Base-by-base conservation (phyloP, 2,329 filamentous ascomycete genomes). In the Fusarium pseudonygamai region DNA sequence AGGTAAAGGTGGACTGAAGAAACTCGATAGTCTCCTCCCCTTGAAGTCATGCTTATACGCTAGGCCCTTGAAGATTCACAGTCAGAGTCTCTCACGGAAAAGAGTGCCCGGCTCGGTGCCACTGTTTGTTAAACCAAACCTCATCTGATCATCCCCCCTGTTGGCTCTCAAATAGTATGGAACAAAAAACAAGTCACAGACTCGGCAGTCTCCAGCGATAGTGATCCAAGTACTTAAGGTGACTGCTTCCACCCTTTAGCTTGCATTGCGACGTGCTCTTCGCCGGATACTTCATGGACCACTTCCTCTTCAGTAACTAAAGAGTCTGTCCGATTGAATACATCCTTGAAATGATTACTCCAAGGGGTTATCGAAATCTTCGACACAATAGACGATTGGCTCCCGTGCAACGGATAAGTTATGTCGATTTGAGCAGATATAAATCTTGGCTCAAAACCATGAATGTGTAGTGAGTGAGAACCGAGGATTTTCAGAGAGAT, bases 341-440 rank as follows among this genome's bases (percentile, higher is more conserved):
- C 70, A 62, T 83, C 75, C 73, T 85, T 88, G 81, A 89, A 89
- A 77, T 90, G 88, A 72, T 89, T 84, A 4, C 81, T 74, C 57
- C 87, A 88, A 89, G 2, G 79, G 40, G 64, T 91, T 89, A 73
- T 91, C 89, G 12, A 83, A 75, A 67, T 91, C 88, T 75, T 91
- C 89, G 11, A 87, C 83, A 69, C 88, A 91, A 79, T 91, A 91
- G 15, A 91, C 81, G 26, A 91, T 78, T 0, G 89, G 89, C 1
- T 89, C 89, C 15, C 88, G 83, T 10, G 85, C 87, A 14, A 91
- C 78, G 5, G 85, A 82, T 45, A 89, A 71, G 12, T 86, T 87
- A 32, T 84, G 80, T 75, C 90, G 87, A 71, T 86, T 86, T 1
- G 87, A 87, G 74, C 87, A 86, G 3, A 79, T 15, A 89, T 70